phyloP scores from a whole-genome alignment of 768 basidiomycete species.

The Tephrocybe sp. region DNA sequence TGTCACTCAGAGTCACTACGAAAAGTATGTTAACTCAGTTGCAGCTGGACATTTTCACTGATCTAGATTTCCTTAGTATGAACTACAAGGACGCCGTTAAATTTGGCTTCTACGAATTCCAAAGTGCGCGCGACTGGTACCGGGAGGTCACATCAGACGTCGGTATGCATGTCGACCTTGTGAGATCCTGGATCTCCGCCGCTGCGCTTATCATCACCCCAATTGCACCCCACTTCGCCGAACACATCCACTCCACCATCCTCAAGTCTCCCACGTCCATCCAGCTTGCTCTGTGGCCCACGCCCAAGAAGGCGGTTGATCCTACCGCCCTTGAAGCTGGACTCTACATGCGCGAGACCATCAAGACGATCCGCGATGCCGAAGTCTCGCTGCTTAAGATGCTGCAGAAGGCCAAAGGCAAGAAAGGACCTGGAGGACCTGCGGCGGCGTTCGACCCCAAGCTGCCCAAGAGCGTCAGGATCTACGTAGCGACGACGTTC shows the following conservation, averaged over 20 bases:
- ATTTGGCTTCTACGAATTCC: constrained; percentile 93
- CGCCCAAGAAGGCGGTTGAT: constrained; percentile 59
- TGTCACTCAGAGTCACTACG: constrained; percentile 78
- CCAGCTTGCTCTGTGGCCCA: constrained; percentile 85
- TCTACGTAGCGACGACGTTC: constrained; percentile 91
- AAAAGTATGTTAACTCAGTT: constrained; percentile 52
- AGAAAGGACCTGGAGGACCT: constrained; percentile 40
- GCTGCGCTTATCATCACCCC: constrained; percentile 83
- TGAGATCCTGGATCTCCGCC: constrained; percentile 79
- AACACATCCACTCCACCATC: constrained; percentile 82
- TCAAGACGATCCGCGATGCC: constrained; percentile 89
- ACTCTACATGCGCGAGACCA: constrained; percentile 85
- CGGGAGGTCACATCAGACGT: constrained; percentile 86
- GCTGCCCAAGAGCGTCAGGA: constrained; percentile 77
- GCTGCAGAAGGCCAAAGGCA: constrained; percentile 74
- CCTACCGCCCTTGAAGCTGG: constrained; percentile 68
- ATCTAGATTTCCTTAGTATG: constrained; percentile 48
- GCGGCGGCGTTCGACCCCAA: constrained; percentile 76
- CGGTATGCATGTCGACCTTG: constrained; percentile 90
- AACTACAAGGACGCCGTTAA: constrained; percentile 97
- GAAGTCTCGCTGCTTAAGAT: constrained; percentile 80
- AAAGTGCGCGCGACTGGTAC: constrained; percentile 93
- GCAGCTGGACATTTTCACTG: neutral
- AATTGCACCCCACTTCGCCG: constrained; percentile 91
- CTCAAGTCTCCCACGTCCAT: constrained; percentile 75